Evolutionary conservation across 352 stramenopile species (phyloP), one percentile per base, ranked within the genome.

Genomic region (Pythium phragmiticola): DNA sequence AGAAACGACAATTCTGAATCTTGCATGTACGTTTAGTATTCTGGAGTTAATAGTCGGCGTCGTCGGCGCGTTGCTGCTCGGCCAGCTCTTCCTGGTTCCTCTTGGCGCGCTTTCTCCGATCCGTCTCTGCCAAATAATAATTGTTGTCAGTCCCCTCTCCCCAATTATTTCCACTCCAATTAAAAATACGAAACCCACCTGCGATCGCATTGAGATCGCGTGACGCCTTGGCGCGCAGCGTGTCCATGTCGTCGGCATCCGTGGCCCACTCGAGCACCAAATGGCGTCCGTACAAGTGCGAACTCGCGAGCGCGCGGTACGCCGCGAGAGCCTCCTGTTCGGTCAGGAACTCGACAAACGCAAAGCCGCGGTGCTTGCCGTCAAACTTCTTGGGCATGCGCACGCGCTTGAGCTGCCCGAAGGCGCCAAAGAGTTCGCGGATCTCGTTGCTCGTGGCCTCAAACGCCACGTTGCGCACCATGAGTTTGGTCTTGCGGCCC

Each of bases 311-410:
- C 54, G 94, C 80, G 21, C 78, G 85, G 71, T 98, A 97, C 19
- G 96, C 97, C 51, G 84, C 90, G 62, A 88, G 69, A 5, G 97
- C 96, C 74, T 99, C 97, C 69, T 99, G 94, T 47, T 92, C 81
- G 2, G 96, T 98, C 26, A 98, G 63, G 66, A 98, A 99, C 66
- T 99, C 97, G 48, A 99, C 93, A 71, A 99, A 99, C 17, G 96
- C 97, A 74, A 99, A 99, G 52, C 86, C 98, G 60, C 98, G 96
- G 76, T 99, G 94, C 53, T 80, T 85, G 50, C 97, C 97, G 77
- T 99, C 97, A 68, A 99, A 99, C 72, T 99, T 99, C 77, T 99
- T 99, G 28, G 98, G 98, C 65, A 99, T 92, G 19, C 97, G 94
- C 54, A 99, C 91, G 52, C 89, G 97, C 71, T 99, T 99, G 37